Evolutionary conservation across 306 rosid species (phyloP), one percentile per base, ranked within the genome.

Genomic region (Acacia melanoxylon): DNA sequence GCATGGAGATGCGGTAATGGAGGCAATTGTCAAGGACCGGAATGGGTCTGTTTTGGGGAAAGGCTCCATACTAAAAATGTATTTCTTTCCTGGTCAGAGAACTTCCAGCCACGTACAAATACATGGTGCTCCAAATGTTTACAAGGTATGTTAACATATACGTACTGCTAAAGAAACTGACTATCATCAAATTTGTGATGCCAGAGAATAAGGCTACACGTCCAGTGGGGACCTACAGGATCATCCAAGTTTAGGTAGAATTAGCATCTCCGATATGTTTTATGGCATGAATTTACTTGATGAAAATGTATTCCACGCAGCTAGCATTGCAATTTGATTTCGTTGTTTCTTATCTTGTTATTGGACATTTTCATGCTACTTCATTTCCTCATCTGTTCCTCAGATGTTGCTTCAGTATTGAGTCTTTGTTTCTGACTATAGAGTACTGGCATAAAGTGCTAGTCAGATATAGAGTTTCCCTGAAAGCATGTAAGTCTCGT

Each of bases 1-100:
- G 83, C 95, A 94, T 86, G 98, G 98, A 71, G 97, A 94, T 88
- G 98, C 95, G 49, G 97, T 91, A 78, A 89, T 94, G 97, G 98
- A 94, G 88, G 91, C 97, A 62, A 76, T 89, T 81, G 88, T 94
- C 78, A 92, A 94, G 80, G 75, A 84, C 77, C 91, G 98, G 61
- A 88, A 82, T 59, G 98, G 98, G 67, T 91, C 94, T 80, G 97
- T 92, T 85, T 83, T 94, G 84, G 95, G 95, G 54, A 91, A 94
- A 82, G 98, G 98, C 25, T 92, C 91, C 78, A 94, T 94, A 80
- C 92, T 94, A 81, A 91, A 94, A 91, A 92, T 91, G 94, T 92
- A 94, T 83, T 92, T 94, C 88, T 94, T 94, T 86, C 98, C 97
- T 83, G 98, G 98, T 85, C 97, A 92, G 84, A 90, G 89, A 90